These are phyloP conservation scores for Aspergillus chevalieri DNA, from an alignment of 2,329 filamentous ascomycete species.

Conservation along the genomic window DNA sequence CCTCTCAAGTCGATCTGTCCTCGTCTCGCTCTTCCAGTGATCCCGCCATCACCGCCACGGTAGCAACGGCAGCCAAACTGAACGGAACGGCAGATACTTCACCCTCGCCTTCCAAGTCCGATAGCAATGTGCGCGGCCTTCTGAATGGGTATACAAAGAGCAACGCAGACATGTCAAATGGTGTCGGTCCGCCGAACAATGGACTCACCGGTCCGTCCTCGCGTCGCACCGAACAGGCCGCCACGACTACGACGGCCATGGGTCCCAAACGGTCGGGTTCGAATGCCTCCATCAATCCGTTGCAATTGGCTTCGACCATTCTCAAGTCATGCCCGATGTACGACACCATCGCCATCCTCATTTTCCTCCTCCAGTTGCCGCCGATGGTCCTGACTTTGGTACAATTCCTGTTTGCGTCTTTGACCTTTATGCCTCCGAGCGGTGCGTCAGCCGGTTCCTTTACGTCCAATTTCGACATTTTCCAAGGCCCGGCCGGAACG, in stretches of 20 bases:
- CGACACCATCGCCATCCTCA: constrained; percentile 94
- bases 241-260: constrained; percentile 2
- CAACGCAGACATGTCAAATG: constrained; percentile 29
- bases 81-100: constrained; percentile 22
- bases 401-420: constrained; percentile 84
- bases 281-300: constrained; percentile 56
- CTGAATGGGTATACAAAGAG: constrained; percentile 33
- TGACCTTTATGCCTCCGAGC: constrained; percentile 84
- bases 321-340: constrained; percentile 83
- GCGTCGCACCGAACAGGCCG: constrained; percentile 26
- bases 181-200: constrained; percentile 24
- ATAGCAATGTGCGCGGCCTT: constrained; percentile 28
- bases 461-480: constrained; percentile 81
- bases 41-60: constrained; percentile 24
- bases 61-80: constrained; percentile 18
- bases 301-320: constrained; percentile 77
- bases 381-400: constrained; percentile 81
- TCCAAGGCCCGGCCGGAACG: constrained; percentile 78
- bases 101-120: constrained; percentile 22
- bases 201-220: constrained; percentile 22
- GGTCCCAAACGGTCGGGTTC: constrained; percentile 29
- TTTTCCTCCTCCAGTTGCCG: constrained; percentile 87
- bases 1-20: constrained; percentile 36
- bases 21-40: constrained; percentile 34
- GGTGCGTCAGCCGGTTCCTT: constrained; percentile 68